Evolutionary conservation across 192 early-diverging fungal species (phyloP).

Genomic region (Dissophora ornata): DNA sequence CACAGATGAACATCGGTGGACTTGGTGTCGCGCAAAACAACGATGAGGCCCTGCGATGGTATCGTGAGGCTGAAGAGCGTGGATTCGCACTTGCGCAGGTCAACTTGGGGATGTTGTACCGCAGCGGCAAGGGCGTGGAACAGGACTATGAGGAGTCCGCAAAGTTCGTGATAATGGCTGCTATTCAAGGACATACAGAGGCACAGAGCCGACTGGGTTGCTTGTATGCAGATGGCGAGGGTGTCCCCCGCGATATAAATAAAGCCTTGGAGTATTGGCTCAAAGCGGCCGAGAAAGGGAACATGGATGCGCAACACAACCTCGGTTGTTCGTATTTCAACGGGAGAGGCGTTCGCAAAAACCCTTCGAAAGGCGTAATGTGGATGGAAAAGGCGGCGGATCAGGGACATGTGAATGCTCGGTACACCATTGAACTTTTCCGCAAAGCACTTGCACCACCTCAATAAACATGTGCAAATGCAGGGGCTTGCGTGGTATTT

Average conservation of each 20-base stretch:
- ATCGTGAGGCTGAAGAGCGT: too few species aligned
- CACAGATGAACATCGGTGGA: too few species aligned
- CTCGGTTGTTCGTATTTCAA: constrained; percentile 48
- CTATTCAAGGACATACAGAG: constrained; percentile 30
- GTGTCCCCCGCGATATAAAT: constrained; percentile 23
- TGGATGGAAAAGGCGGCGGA: too few species aligned
- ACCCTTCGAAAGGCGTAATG: too few species aligned
- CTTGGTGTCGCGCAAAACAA: too few species aligned
- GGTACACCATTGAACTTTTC: neutral
- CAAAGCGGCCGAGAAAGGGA: constrained; percentile 45
- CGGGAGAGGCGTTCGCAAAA: constrained; percentile 9
- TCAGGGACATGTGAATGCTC: constrained; percentile 6
- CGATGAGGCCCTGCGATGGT: too few species aligned
- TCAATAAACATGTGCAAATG: constrained; percentile 19
- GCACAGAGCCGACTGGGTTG: constrained; percentile 41
- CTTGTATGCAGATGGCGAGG: constrained; percentile 53
- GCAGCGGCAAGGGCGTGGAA: constrained; percentile 38
- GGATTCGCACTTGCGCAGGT: neutral
- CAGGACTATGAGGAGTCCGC: neutral
- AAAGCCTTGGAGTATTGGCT: constrained; percentile 52
- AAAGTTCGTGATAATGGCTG: constrained; percentile 44
- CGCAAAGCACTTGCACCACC: constrained; percentile 11
- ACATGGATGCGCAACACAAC: constrained; percentile 30
- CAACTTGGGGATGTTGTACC: constrained; percentile 44
- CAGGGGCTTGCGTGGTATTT: too few species aligned